Evolutionary conservation across 1,139 yeast genomes (phyloP).

Genomic region (Insectozyma bohioensis): DNA sequence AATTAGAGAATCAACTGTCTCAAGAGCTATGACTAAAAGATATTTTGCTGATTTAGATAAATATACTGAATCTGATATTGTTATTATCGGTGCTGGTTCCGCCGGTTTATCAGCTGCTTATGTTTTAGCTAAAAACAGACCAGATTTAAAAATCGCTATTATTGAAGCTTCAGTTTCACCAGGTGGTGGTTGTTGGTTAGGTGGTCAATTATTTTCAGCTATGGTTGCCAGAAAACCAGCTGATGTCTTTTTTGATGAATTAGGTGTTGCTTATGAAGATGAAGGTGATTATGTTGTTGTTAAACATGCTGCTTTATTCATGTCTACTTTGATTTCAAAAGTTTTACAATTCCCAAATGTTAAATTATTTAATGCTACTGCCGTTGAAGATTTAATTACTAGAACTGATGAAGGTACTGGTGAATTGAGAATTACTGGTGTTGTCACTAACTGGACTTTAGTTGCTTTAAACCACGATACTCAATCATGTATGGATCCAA

Average conservation of each 20-base stretch:
- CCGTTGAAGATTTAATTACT: slow-evolving; percentile 78
- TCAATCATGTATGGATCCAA: slow-evolving; percentile 84
- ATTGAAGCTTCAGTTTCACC: slow-evolving; percentile 75
- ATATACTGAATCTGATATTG: slow-evolving; percentile 73
- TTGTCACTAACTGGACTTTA: slow-evolving; percentile 80
- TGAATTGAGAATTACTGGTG: slow-evolving; percentile 69
- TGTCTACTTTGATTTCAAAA: slow-evolving; percentile 69
- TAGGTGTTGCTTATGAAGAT: slow-evolving; percentile 69
- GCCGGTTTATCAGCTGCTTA: slow-evolving; percentile 78
- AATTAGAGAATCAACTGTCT: slow-evolving; percentile 74
- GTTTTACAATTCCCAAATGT: slow-evolving; percentile 73
- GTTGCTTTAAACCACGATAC: slow-evolving; percentile 76
- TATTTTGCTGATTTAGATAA: slow-evolving; percentile 74
- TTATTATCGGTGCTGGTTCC: slow-evolving; percentile 78
- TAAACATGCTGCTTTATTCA: slow-evolving; percentile 77
- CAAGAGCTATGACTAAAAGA: slow-evolving; percentile 81
- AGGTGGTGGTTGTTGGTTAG: slow-evolving; percentile 82
- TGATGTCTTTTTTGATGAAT: slow-evolving; percentile 61
- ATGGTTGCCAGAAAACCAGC: slow-evolving; percentile 83
- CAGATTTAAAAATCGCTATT: slow-evolving; percentile 73
- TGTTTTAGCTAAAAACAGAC: slow-evolving; percentile 69
- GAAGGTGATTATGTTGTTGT: slow-evolving; percentile 82
- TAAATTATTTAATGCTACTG: slow-evolving; percentile 77
- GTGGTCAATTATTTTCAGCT: slow-evolving; percentile 78
- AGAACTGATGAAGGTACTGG: slow-evolving; percentile 58